Evolutionary conservation across 768 basidiomycete species (phyloP).

Genomic region (Suillus subalutaceus): DNA sequence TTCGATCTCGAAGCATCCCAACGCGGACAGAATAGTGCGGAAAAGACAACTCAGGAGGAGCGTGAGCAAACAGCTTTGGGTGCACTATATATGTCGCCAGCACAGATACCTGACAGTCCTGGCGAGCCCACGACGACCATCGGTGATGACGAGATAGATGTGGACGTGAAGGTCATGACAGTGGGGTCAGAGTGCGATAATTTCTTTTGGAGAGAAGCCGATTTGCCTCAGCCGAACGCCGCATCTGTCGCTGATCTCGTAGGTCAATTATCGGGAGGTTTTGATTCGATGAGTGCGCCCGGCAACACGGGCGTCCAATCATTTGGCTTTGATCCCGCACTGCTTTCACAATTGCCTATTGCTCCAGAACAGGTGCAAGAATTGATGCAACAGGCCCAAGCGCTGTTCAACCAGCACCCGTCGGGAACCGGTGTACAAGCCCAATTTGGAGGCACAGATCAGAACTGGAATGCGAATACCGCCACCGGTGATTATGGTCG

Average conservation of each 20-base stretch:
- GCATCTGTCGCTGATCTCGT: constrained; percentile 73
- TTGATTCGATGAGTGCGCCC: constrained; percentile 42
- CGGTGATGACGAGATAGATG: constrained; percentile 72
- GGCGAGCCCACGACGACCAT: constrained; percentile 64
- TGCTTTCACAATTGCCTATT: constrained; percentile 45
- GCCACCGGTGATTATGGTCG: constrained; percentile 51
- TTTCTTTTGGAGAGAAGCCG: constrained; percentile 60
- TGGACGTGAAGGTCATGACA: constrained; percentile 64
- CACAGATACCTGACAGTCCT: constrained; percentile 79
- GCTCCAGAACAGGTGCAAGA: constrained; percentile 67
- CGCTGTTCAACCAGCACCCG: constrained; percentile 33
- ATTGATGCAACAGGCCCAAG: constrained; percentile 51
- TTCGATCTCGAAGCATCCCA: constrained; percentile 51
- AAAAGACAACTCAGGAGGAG: constrained; percentile 71
- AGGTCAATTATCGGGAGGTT: constrained; percentile 57
- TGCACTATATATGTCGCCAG: constrained; percentile 70
- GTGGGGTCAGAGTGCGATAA: constrained; percentile 68
- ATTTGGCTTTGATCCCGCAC: constrained; percentile 45
- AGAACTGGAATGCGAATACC: constrained; percentile 44
- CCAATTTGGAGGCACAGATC: constrained; percentile 39
- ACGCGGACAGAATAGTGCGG: constrained; percentile 70
- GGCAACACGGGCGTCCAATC: constrained; percentile 34
- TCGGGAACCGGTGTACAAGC: constrained; percentile 30
- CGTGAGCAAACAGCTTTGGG: constrained; percentile 78
- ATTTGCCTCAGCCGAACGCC: constrained; percentile 28